phyloP scores from a whole-genome alignment of 176 grass and related monocot species.

The Puccinellia tenuiflora region DNA sequence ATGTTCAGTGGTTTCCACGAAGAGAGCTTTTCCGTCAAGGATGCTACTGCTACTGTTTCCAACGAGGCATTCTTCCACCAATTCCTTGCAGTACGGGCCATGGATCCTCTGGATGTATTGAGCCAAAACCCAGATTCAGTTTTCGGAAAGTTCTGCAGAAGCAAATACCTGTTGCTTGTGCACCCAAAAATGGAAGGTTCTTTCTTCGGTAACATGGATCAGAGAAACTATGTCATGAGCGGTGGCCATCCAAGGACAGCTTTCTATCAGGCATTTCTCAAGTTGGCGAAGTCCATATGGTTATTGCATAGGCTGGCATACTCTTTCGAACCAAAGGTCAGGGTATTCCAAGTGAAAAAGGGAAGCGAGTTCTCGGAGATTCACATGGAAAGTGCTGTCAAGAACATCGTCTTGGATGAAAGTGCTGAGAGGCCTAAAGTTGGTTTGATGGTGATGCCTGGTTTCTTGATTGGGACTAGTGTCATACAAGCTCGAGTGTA shows the following conservation, averaged over 20 bases:
- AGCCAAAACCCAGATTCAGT: conserved; percentile 80
- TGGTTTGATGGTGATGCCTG: conserved; percentile 94
- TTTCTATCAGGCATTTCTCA: conserved; percentile 93
- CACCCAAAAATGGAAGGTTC: conserved; percentile 94
- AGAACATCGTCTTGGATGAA: conserved; percentile 59
- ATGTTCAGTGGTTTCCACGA: conserved; percentile 92
- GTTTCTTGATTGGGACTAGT: conserved; percentile 67
- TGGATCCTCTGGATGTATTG: conserved; percentile 94
- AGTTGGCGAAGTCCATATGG: conserved; percentile 85
- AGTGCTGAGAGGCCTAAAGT: conserved; percentile 55
- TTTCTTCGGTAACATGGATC: conserved; percentile 84
- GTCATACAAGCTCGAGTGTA: conserved; percentile 73
- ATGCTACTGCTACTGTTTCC: conserved; percentile 36
- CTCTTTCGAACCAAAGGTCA: conserved; percentile 67
- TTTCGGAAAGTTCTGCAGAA: conserved; percentile 87
- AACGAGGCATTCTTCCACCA: conserved; percentile 85
- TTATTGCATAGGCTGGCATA: conserved; percentile 70
- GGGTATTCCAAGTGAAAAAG: conserved; percentile 68
- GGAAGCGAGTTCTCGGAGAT: conserved; percentile 65
- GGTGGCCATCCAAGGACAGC: conserved; percentile 88
- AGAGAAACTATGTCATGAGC: conserved; percentile 82
- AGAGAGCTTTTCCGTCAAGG: conserved; percentile 73
- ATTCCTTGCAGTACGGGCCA: conserved; percentile 67
- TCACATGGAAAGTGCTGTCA: conserved; percentile 84
- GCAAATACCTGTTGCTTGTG: conserved; percentile 71